Base-by-base conservation (phyloP, 176 grass and related monocot genomes). In the Tillandsia leiboldiana region DNA sequence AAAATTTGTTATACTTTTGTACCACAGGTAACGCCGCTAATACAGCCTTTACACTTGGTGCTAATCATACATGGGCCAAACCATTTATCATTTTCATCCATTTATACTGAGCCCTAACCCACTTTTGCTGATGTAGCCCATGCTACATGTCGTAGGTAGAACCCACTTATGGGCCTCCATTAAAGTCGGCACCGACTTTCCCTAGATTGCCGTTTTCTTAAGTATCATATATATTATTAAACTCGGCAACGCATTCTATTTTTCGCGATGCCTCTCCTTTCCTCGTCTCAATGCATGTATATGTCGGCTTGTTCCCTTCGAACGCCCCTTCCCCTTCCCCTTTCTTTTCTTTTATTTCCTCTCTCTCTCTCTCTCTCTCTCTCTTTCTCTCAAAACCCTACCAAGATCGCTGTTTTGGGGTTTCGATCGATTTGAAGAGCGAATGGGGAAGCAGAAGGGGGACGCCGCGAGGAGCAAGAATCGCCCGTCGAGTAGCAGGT, bases 391-490 rank as follows among this genome's bases (percentile, higher is more conserved):
- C 23, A 27, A 51, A 17, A 49, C 57, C 51, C 13, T 51, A 18
- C 47, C 24, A 48, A 53, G 20, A 71, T 8, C 18, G 66, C 51
- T 42, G 7, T 20, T 53, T 20, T 77, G 29, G 22, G 48, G 47
- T 66, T 70, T 22, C 24, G 8, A 48, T 12, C 27, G 6, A 18
- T 24, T 53, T 13, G 15, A 59, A 18, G 26, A 53, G 26, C 18
- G 50, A 5, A 96, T 96, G 93, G 81, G 93, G 49, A 90, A 92
- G 71, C 82, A 86, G 67, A 96, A 92, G 81, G 86, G 81, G 1
- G 86, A 90, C 50, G 81, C 62, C 12, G 83, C 70, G 28, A 68
- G 83, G 48, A 85, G 72, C 65, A 85, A 85, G 72, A 72, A 71
- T 62, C 77, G 83, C 53, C 71, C 83, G 42, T 85, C 83, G 17